Percentiles rank a stretch among this genome's conserved stretches.
These are phyloP conservation scores for Salix brachista DNA, from an alignment of 345 rosid genomes.

Conservation along the genomic window DNA sequence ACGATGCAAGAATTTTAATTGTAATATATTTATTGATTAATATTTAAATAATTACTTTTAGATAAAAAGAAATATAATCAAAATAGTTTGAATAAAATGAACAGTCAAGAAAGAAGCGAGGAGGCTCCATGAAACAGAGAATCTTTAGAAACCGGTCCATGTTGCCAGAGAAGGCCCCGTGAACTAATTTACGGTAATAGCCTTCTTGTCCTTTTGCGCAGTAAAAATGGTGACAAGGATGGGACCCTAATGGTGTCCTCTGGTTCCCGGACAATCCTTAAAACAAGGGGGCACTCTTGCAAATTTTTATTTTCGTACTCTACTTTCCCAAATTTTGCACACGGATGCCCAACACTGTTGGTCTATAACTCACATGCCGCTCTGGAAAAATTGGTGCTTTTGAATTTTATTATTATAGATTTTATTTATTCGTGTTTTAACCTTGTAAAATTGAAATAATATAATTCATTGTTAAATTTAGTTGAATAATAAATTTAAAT, in stretches of 20 bases:
- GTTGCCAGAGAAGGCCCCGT: neutral
- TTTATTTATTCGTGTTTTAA: too few species aligned
- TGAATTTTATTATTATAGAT: too few species aligned
- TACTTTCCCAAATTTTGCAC: neutral
- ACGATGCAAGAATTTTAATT: too few species aligned
- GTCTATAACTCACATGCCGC: neutral
- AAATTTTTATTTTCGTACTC: neutral
- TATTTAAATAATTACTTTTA: too few species aligned
- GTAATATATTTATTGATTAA: too few species aligned
- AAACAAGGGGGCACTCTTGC: constrained; percentile 13
- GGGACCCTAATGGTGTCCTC: constrained; percentile 9
- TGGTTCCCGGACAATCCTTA: constrained; percentile 5
- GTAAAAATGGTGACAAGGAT: neutral
- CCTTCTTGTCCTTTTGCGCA: neutral
- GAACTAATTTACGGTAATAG: neutral
- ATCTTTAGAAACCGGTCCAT: neutral
- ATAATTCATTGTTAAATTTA: too few species aligned
- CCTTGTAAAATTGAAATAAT: too few species aligned
- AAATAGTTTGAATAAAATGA: neutral
- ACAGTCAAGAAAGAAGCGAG: neutral
- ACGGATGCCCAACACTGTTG: neutral
- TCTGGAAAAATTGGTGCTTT: neutral
- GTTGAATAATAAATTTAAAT: too few species aligned
- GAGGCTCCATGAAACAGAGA: neutral
- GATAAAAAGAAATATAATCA: neutral